Evolutionary conservation across 495 filamentous ascomycete genomes (phyloP).

Genomic region (Penicillium turbatum): DNA sequence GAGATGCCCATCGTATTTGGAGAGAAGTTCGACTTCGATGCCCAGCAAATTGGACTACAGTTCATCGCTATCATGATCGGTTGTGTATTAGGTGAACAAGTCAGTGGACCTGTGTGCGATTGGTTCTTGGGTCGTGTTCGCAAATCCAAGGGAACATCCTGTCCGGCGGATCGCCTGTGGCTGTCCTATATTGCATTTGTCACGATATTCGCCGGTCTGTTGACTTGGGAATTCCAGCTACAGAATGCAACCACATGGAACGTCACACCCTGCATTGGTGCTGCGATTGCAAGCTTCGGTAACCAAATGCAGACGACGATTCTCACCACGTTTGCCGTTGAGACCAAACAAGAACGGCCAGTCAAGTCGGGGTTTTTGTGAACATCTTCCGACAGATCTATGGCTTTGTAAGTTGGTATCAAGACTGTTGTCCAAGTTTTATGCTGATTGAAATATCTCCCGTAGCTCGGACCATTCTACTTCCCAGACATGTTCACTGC

Average conservation of each 20-base stretch:
- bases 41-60: slow-evolving; percentile 34
- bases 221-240: slow-evolving; percentile 31
- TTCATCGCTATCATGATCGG: slow-evolving; percentile 15
- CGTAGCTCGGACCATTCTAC: slow-evolving; percentile 32
- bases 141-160: slow-evolving; percentile 7
- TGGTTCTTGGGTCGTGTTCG: slow-evolving; percentile 20
- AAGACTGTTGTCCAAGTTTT: neutral
- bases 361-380: slow-evolving; percentile 32
- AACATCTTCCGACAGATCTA: slow-evolving; percentile 31
- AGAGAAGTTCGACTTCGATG: slow-evolving; percentile 29
- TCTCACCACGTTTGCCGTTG: slow-evolving; percentile 29
- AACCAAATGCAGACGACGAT: slow-evolving; percentile 36
- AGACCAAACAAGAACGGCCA: slow-evolving; percentile 25
- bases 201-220: slow-evolving; percentile 23
- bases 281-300: slow-evolving; percentile 32
- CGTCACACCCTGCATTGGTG: slow-evolving; percentile 32
- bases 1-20: slow-evolving; percentile 34
- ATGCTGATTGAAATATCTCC: neutral
- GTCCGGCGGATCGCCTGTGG: slow-evolving; percentile 33
- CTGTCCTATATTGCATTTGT: slow-evolving; percentile 30
- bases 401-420: slow-evolving; percentile 27
- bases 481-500: slow-evolving; percentile 33
- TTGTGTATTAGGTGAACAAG: slow-evolving; percentile 27
- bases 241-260: slow-evolving; percentile 29
- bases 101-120: slow-evolving; percentile 32